Percentiles rank a stretch among this genome's conserved stretches.
These are phyloP conservation scores for Monosporascus sp. DNA, from an alignment of 2,329 filamentous ascomycete species.

Conservation along the genomic window DNA sequence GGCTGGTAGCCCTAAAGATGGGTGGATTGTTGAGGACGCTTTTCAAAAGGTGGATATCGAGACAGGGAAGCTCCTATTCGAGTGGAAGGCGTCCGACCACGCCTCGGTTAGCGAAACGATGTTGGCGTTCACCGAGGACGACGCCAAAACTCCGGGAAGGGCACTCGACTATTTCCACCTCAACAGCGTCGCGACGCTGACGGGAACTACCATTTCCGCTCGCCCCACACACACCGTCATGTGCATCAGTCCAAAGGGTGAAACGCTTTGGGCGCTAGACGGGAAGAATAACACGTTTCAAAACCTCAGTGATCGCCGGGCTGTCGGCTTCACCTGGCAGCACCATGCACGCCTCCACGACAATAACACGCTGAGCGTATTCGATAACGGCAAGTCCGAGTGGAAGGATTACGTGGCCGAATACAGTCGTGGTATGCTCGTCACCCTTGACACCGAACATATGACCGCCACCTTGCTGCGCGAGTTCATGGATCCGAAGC, in stretches of 20 bases:
- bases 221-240: slow-evolving; percentile 10
- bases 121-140: not conserved
- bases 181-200: slow-evolving; percentile 11
- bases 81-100: slow-evolving; percentile 43
- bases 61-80: slow-evolving; percentile 36
- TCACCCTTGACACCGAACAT: not conserved
- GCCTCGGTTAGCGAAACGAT: slow-evolving; percentile 22
- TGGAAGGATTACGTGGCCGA: not conserved
- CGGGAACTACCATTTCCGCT: slow-evolving; percentile 13
- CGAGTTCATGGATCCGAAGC: not conserved
- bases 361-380: slow-evolving; percentile 2
- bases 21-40: slow-evolving; percentile 34
- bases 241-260: slow-evolving; percentile 5
- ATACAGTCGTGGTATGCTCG: not conserved
- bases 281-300: slow-evolving; percentile 13
- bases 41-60: slow-evolving; percentile 43
- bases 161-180: slow-evolving; percentile 26
- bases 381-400: not conserved
- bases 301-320: slow-evolving; percentile 9
- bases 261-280: slow-evolving; percentile 11
- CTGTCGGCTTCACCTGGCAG: slow-evolving; percentile 13
- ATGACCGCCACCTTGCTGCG: not conserved
- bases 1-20: slow-evolving; percentile 27
- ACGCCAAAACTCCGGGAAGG: slow-evolving; percentile 5
- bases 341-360: slow-evolving; percentile 14